A percentile compares a stretch with the other conserved stretches of the same genome.
Evolutionary conservation across 2,329 filamentous ascomycete genomes (phyloP).

Genomic region (Stagonosporopsis chrysanthemi): DNA sequence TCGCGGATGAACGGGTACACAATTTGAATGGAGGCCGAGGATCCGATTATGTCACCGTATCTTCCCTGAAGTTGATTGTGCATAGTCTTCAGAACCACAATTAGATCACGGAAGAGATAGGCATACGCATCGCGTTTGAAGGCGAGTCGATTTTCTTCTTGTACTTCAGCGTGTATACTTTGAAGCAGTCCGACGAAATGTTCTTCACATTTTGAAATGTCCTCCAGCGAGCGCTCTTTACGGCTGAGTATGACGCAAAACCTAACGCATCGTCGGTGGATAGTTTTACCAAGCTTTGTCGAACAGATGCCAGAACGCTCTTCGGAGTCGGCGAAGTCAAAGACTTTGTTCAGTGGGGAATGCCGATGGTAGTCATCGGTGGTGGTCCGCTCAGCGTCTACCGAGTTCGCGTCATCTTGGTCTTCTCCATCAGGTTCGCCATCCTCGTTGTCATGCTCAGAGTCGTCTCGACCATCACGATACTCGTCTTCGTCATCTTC

Average conservation of each 20-base stretch:
- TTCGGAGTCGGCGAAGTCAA: conserved; percentile 31
- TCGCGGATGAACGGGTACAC: conserved; percentile 24
- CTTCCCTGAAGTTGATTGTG: conserved; percentile 24
- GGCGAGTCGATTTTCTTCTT: conserved; percentile 6
- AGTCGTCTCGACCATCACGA: too few relatives aligned
- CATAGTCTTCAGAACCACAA: conserved; percentile 24
- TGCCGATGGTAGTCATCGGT: background rate
- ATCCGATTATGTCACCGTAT: conserved; percentile 12
- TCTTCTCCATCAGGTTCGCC: background rate
- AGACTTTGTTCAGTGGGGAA: conserved; percentile 24
- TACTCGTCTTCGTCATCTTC: too few relatives aligned
- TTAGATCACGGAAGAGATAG: conserved; percentile 35
- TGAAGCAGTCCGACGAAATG: conserved; percentile 21
- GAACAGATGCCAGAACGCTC: conserved; percentile 28
- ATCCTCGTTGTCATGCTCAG: background rate
- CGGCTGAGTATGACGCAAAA: conserved; percentile 10
- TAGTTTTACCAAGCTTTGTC: conserved; percentile 23
- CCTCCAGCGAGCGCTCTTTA: conserved; percentile 11
- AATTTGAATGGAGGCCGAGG: conserved; percentile 27
- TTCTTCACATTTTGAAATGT: conserved; percentile 15
- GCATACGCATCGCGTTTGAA: conserved; percentile 42
- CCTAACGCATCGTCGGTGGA: conserved; percentile 24
- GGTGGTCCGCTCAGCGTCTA: background rate
- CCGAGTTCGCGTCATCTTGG: background rate
- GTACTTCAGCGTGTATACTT: background rate